These are phyloP conservation scores for Maudiozyma humilis DNA, from an alignment of 1,139 yeast species.

Conservation along the genomic window DNA sequence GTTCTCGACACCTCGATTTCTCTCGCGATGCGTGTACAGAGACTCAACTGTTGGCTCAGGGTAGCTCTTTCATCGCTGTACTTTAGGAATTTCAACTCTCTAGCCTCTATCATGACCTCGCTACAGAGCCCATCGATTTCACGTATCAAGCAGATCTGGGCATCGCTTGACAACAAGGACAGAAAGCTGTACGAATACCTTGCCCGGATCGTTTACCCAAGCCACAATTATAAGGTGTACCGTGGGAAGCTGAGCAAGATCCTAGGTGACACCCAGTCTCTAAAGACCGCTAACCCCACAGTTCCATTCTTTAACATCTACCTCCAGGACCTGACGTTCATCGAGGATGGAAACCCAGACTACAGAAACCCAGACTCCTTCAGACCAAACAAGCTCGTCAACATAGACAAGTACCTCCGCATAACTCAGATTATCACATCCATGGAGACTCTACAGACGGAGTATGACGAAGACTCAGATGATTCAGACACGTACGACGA, in stretches of 20 bases:
- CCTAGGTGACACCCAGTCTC: constrained; percentile 32
- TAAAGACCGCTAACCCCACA: constrained; percentile 55
- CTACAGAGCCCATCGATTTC: constrained; percentile 75
- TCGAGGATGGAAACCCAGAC: constrained; percentile 78
- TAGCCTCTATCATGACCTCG: constrained; percentile 82
- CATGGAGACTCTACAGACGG: constrained; percentile 66
- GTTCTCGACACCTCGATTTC: constrained; percentile 46
- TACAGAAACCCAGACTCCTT: constrained; percentile 55
- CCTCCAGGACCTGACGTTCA: constrained; percentile 79
- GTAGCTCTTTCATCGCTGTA: constrained; percentile 76
- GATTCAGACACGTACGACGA: constrained; percentile 15
- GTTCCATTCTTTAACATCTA: constrained; percentile 83
- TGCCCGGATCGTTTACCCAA: constrained; percentile 69
- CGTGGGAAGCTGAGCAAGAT: constrained; percentile 58
- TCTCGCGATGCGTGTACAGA: constrained; percentile 35
- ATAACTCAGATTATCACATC: constrained; percentile 70
- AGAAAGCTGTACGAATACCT: constrained; percentile 57
- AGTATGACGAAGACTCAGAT: constrained; percentile 35
- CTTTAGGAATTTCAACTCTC: constrained; percentile 72
- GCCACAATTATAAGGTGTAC: constrained; percentile 71
- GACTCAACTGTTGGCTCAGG: constrained; percentile 74
- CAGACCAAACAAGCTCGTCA: constrained; percentile 42
- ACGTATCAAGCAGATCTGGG: constrained; percentile 64
- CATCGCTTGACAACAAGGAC: constrained; percentile 53
- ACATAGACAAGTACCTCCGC: constrained; percentile 74